phyloP scores from a whole-genome alignment of 2,329 filamentous ascomycete species.

The Camillea tinctor region DNA sequence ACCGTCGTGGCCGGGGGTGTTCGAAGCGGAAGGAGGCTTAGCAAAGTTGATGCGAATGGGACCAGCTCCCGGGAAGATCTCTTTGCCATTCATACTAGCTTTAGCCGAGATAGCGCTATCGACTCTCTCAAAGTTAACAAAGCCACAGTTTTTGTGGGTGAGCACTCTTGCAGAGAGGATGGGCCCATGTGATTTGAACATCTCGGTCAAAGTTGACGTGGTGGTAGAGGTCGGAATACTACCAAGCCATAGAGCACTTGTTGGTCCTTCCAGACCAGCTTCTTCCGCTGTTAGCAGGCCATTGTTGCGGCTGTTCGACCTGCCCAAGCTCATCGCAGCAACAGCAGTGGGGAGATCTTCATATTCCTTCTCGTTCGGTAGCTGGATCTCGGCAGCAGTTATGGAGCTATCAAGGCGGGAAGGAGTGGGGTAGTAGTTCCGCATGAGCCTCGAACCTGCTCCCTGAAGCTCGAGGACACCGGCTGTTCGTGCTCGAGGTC shows the following conservation, averaged over 20 bases:
- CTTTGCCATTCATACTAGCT: constrained; percentile 86
- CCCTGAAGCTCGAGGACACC: constrained; percentile 75
- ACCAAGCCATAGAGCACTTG: constrained; percentile 92
- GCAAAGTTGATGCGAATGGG: constrained; percentile 96
- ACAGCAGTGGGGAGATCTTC: constrained; percentile 80
- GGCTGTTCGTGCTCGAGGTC: constrained; percentile 86
- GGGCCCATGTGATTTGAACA: constrained; percentile 89
- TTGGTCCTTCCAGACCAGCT: constrained; percentile 80
- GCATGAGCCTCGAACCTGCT: constrained; percentile 63
- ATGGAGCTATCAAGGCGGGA: constrained; percentile 74
- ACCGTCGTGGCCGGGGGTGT: constrained; percentile 85
- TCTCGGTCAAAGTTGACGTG: constrained; percentile 88
- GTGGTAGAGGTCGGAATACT: constrained; percentile 97
- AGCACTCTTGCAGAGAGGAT: constrained; percentile 91
- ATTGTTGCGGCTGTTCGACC: constrained; percentile 65
- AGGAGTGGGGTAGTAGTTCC: constrained; percentile 72
- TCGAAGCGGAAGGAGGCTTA: constrained; percentile 87
- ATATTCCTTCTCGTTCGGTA: constrained; percentile 74
- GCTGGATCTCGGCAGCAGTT: constrained; percentile 70
- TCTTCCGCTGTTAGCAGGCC: constrained; percentile 72
- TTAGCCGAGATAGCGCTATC: constrained; percentile 91
- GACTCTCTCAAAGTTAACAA: constrained; percentile 92
- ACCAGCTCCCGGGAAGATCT: constrained; percentile 95
- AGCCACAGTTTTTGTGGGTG: constrained; percentile 98
- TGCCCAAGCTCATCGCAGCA: constrained; percentile 72